Evolutionary conservation across 2,329 filamentous ascomycete species (phyloP).

Genomic region (Hypoxylon sp.): DNA sequence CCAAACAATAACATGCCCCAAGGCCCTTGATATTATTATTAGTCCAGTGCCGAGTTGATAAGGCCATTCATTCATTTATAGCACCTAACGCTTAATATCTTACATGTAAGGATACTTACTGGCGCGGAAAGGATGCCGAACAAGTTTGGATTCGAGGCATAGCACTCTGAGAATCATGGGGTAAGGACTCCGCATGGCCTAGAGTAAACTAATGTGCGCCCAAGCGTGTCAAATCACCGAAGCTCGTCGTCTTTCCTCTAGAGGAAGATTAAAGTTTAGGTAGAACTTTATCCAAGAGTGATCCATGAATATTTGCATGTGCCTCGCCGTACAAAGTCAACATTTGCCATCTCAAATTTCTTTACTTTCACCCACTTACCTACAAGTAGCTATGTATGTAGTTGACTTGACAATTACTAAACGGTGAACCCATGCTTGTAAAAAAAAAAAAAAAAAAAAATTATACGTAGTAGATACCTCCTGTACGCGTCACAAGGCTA

Average conservation of each 20-base stretch:
- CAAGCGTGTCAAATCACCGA: neutral
- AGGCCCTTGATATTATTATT: slow-evolving; percentile 33
- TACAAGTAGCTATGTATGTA: neutral
- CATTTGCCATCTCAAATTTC: too few relatives aligned
- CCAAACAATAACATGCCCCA: slow-evolving; percentile 31
- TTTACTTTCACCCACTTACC: too few relatives aligned
- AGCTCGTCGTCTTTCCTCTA: neutral
- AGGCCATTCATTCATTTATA: neutral
- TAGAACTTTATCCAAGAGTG: neutral
- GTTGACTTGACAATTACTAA: neutral
- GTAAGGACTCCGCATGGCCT: neutral
- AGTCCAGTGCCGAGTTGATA: slow-evolving; percentile 16
- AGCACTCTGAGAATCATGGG: neutral
- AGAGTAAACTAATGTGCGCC: neutral
- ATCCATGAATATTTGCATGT: neutral
- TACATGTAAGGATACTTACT: neutral
- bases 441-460: too few relatives aligned
- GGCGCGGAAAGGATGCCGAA: slow-evolving; percentile 25
- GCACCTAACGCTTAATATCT: neutral
- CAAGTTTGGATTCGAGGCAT: neutral
- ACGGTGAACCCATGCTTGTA: neutral
- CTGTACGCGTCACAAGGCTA: slow-evolving; percentile 15
- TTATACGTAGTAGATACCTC: too few relatives aligned
- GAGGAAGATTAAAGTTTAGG: neutral
- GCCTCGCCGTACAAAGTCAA: neutral